Base-by-base conservation (phyloP, 306 rosid genomes). In the Cucumis cinereus region DNA sequence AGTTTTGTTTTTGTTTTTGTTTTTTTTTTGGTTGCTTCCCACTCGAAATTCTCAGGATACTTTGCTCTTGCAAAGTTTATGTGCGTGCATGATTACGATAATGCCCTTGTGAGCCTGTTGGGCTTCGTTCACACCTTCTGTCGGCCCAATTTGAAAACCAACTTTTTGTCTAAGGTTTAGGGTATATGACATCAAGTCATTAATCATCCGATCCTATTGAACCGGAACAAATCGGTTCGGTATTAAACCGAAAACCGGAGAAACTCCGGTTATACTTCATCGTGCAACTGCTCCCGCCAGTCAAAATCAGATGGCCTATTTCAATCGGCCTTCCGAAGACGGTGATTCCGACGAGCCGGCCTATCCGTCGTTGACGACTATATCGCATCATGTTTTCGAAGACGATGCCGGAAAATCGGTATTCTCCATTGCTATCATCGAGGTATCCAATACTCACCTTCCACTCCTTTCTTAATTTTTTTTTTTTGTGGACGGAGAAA, bases 391-490 rank as follows among this genome's bases (percentile, higher is more conserved):
- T 79, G 26, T 9, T 75, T 90, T 89, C 77, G 86, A 87, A 30
- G 88, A 83, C 24, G 80, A 86, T 9, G 6, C 79, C 20, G 84
- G 74, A 43, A 36, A 59, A 1, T 79, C 85, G 70, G 77, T 23
- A 36, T 81, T 87, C 53, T 77, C 84, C 57, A 80, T 92, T 80
- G 89, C 95, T 43, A 83, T 90, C 79, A 82, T 85, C 28, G 97
- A 90, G 96, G 95, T 91, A 20, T 73, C 49, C 77, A 22, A 60
- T 38, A 71, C 59, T 70, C 70, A 55, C 74, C 77, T 20, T 49
- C 41, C 52, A 66, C 20, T 59, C 6, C 3, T 36, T 24, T 49
- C 3, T 15, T 38, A 26, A 10, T 24, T 24, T 8, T 16, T 24
- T 24, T 8, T 16, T 72, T 22, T n/a, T 2, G 62, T 49, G 3